Evolutionary conservation across 169 alveolate species (phyloP).

Genomic region (Eimeria praecox): DNA sequence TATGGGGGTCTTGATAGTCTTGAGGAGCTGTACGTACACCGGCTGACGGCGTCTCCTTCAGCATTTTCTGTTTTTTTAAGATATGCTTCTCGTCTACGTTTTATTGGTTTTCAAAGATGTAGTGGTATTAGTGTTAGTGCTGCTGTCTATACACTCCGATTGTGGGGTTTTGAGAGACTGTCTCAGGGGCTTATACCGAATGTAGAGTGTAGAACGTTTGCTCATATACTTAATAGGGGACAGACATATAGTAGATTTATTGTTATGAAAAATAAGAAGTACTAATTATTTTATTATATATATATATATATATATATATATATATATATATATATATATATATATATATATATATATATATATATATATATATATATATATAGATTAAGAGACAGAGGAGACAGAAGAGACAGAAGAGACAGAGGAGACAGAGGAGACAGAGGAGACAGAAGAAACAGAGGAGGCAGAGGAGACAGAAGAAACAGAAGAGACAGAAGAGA

Average conservation of each 20-base stretch:
- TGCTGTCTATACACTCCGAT: background rate
- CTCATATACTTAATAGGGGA: background rate
- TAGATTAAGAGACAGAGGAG: background rate
- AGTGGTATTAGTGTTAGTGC: background rate
- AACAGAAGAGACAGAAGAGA: background rate
- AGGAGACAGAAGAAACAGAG: background rate
- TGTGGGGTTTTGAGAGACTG: background rate
- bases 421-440: background rate
- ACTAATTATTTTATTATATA: too few relatives aligned
- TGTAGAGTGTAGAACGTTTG: slow-evolving; percentile 8
- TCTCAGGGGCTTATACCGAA: background rate
- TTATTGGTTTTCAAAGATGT: background rate
- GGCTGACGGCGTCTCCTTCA: slow-evolving; percentile 1
- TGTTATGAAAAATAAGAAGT: background rate
- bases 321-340: background rate
- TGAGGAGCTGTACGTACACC: slow-evolving; percentile 39
- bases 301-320: background rate
- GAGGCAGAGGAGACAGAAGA: background rate
- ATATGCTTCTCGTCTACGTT: background rate
- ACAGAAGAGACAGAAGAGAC: background rate
- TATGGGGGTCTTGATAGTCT: background rate
- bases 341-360: background rate
- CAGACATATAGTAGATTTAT: background rate
- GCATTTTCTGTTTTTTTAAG: background rate
- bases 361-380: background rate